These are phyloP conservation scores for Kodamaea neixiangensis DNA, from an alignment of 805 yeast species.

Conservation along the genomic window DNA sequence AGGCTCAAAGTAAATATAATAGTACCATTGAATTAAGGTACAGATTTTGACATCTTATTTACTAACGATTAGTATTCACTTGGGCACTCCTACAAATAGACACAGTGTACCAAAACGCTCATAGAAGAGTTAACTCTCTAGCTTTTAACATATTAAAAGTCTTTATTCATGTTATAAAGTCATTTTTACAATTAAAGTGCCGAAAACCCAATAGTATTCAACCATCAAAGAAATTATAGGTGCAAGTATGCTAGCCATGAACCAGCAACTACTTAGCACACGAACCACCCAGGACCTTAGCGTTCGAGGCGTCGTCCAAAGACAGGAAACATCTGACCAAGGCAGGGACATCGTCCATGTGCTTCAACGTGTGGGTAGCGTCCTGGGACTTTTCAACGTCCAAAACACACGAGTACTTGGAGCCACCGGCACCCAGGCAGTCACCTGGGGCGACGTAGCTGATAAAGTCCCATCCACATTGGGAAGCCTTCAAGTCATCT, in stretches of 20 bases:
- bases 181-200: no score
- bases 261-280: conserved; percentile 13
- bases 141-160: no score
- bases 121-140: no score
- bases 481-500: conserved; percentile 11
- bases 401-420: conserved; percentile 17
- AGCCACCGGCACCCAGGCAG: conserved; percentile 11
- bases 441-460: conserved; percentile 13
- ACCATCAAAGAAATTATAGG: no score
- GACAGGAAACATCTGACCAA: conserved; percentile 14
- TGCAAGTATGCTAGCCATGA: background rate
- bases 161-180: no score
- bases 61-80: no score
- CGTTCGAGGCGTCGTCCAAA: conserved; percentile 11
- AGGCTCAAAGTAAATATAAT: no score
- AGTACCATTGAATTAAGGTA: no score
- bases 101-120: no score
- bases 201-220: no score
- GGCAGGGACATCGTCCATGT: conserved; percentile 15
- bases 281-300: conserved; percentile 13
- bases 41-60: no score
- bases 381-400: conserved; percentile 15
- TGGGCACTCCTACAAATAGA: no score
- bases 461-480: conserved; percentile 14
- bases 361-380: conserved; percentile 10